These are phyloP conservation scores for Plasmodium gonderi DNA, from an alignment of 169 alveolate genomes.

Conservation along the genomic window DNA sequence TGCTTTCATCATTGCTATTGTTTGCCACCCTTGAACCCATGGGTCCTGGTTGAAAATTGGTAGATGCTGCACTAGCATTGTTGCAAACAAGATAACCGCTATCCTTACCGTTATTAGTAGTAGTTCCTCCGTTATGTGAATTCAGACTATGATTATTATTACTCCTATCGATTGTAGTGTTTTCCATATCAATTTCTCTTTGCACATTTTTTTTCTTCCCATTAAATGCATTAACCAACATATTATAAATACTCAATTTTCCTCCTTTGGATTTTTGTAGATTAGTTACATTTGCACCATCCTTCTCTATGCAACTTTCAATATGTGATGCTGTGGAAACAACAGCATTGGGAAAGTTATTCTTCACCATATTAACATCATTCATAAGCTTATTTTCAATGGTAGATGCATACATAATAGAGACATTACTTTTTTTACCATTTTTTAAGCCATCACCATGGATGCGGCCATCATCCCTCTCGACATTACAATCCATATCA, in stretches of 20 bases:
- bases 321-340: too few species aligned
- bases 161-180: neutral
- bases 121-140: neutral
- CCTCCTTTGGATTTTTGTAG: neutral
- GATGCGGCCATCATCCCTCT: neutral
- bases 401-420: neutral
- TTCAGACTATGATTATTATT: neutral
- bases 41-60: neutral
- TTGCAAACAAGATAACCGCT: neutral
- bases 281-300: neutral
- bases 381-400: neutral
- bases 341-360: neutral
- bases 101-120: neutral
- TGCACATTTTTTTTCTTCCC: conserved; percentile 15
- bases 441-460: too few species aligned
- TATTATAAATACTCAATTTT: conserved; percentile 20
- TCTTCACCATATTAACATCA: neutral
- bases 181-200: neutral
- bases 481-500: neutral
- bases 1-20: neutral
- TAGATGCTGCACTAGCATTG: neutral
- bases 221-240: conserved; percentile 55
- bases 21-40: neutral
- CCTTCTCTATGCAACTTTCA: neutral
- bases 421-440: neutral